Conservation (phyloP, 805 yeast genomes). For the Ascoidea rubescens region DNA sequence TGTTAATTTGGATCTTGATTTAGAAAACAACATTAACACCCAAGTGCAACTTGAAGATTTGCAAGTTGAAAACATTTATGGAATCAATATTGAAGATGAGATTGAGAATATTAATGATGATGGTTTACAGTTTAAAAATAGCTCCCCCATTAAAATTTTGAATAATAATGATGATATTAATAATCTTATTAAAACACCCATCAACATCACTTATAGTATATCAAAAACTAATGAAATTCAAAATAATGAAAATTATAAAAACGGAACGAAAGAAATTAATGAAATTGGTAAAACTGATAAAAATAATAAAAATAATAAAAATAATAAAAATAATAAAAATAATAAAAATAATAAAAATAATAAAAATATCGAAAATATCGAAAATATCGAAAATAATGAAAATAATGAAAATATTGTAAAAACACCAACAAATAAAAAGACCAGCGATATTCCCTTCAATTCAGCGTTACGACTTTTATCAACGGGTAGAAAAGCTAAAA, state of each 20-base stretch:
- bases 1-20: not conserved
- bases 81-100: not conserved
- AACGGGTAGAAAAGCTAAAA: constrained; percentile 44
- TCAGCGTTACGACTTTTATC: constrained; percentile 5
- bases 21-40: too few species aligned
- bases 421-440: constrained; percentile 4
- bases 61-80: not conserved
- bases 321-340: not conserved
- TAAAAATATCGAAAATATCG: constrained; percentile 7
- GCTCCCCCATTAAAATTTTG: not conserved
- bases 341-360: constrained; percentile 1
- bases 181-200: not conserved
- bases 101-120: not conserved
- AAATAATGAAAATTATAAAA: constrained; percentile 7
- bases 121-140: too few species aligned
- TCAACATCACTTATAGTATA: not conserved
- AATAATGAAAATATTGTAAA: not conserved
- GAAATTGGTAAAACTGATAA: constrained; percentile 13
- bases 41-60: not conserved
- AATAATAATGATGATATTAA: not conserved
- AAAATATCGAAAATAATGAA: not conserved
- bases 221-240: not conserved
- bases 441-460: constrained; percentile 7
- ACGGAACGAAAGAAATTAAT: constrained; percentile 2
- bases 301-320: constrained; percentile 9